These are phyloP conservation scores for Penicillium antarcticum DNA, from an alignment of 495 filamentous ascomycete genomes.

Conservation along the genomic window DNA sequence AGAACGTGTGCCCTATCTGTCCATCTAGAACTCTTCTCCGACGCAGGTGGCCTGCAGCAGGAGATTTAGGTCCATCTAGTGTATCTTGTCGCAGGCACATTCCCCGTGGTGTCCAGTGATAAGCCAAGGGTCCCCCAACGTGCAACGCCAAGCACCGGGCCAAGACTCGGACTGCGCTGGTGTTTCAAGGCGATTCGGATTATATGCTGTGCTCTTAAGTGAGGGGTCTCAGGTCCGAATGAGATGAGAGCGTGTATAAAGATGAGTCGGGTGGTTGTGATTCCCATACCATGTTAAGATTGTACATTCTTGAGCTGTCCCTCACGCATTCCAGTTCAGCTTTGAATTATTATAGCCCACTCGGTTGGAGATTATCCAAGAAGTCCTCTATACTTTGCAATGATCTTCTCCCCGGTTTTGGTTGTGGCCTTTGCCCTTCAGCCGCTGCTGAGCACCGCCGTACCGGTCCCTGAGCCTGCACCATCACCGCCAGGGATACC, in stretches of 20 bases:
- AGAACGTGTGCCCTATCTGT: no score
- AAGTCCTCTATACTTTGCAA: not conserved
- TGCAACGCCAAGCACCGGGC: conserved; percentile 19
- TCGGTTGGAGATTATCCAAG: not conserved
- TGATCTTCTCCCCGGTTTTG: not conserved
- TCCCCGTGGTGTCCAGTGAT: not conserved
- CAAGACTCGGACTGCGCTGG: conserved; percentile 8
- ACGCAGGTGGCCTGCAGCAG: not conserved
- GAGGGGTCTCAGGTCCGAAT: not conserved
- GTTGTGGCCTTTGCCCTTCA: conserved; percentile 12
- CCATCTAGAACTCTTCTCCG: not conserved
- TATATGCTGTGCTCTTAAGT: not conserved
- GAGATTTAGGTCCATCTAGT: not conserved
- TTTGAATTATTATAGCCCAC: not conserved
- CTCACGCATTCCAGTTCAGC: not conserved
- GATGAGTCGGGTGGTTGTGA: no score
- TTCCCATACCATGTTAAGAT: not conserved
- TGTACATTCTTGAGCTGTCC: not conserved
- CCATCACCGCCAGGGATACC: conserved; percentile 56
- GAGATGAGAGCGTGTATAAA: no score
- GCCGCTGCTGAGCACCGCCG: not conserved
- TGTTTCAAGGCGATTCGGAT: conserved; percentile 10
- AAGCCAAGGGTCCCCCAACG: conserved; percentile 5
- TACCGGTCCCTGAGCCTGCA: conserved; percentile 21
- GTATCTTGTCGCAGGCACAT: not conserved